These are phyloP conservation scores for Corrigiola litoralis DNA, from an alignment of 179 eudicot species.

Conservation along the genomic window DNA sequence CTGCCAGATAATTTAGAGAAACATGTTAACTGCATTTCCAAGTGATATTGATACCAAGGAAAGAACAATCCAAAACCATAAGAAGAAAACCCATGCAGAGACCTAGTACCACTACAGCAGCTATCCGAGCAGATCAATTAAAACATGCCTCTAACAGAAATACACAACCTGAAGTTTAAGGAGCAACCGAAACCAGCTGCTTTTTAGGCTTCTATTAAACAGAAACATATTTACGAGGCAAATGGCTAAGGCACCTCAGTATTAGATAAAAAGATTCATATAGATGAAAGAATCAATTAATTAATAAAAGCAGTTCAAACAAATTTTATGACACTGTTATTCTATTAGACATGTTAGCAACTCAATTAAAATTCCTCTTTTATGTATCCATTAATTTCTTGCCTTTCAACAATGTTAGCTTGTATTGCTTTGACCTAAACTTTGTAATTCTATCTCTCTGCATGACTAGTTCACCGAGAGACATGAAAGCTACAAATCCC, in stretches of 20 bases:
- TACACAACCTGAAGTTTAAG: not conserved
- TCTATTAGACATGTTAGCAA: not conserved
- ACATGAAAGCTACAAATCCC: not conserved
- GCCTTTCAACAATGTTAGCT: no score
- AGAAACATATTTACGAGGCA: not conserved
- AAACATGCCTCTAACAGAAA: not conserved
- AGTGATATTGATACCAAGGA: not conserved
- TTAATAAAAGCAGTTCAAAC: not conserved
- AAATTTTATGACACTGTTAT: no score
- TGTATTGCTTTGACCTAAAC: no score
- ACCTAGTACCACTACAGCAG: not conserved
- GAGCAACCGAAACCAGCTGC: no score
- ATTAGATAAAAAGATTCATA: not conserved
- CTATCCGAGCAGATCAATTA: not conserved
- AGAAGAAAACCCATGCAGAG: not conserved
- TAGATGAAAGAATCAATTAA: not conserved
- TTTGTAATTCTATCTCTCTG: no score
- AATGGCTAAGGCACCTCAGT: not conserved
- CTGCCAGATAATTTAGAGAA: slow-evolving; percentile 34
- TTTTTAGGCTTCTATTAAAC: not conserved
- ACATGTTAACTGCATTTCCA: slow-evolving; percentile 5
- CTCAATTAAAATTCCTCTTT: not conserved
- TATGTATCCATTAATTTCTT: no score
- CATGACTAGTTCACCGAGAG: no score
- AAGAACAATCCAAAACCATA: not conserved